phyloP scores from a whole-genome alignment of 306 rosid species.

The Bauhinia variegata region DNA sequence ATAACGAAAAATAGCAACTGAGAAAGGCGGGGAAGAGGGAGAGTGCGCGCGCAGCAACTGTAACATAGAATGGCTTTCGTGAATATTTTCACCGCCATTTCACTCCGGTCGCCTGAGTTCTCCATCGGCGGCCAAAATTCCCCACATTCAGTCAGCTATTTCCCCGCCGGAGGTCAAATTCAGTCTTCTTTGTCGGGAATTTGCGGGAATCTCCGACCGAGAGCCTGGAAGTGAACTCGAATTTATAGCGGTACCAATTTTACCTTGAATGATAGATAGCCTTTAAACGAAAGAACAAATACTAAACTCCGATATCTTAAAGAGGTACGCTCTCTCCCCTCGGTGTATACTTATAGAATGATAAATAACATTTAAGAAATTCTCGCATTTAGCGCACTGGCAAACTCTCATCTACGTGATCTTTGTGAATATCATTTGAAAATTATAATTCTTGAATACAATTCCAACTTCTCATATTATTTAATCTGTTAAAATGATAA shows the following conservation, averaged over 20 bases:
- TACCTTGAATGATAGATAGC: too few relatives aligned
- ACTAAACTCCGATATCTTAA: constrained; percentile 79
- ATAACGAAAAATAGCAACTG: neutral
- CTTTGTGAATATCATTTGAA: neutral
- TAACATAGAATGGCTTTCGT: constrained; percentile 54
- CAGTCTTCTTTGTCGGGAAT: constrained; percentile 38
- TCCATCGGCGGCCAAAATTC: constrained; percentile 19
- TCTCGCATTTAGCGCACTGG: too few relatives aligned
- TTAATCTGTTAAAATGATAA: neutral
- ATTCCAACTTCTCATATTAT: neutral
- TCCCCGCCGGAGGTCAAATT: constrained; percentile 37
- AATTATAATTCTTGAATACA: constrained; percentile 7
- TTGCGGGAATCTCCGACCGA: constrained; percentile 42
- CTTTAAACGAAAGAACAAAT: constrained; percentile 92
- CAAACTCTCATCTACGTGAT: too few relatives aligned
- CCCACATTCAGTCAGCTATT: neutral
- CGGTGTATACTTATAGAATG: neutral
- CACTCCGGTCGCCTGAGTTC: constrained; percentile 38
- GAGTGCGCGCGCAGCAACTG: constrained; percentile 16
- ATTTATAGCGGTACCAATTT: constrained; percentile 63
- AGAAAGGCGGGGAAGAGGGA: neutral
- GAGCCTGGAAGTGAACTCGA: constrained; percentile 72
- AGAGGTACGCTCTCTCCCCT: constrained; percentile 57
- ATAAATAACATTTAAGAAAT: too few relatives aligned
- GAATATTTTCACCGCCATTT: constrained; percentile 43